These are phyloP conservation scores for Boletus pseudo-olivaceus DNA, from an alignment of 768 basidiomycete species.

Conservation along the genomic window DNA sequence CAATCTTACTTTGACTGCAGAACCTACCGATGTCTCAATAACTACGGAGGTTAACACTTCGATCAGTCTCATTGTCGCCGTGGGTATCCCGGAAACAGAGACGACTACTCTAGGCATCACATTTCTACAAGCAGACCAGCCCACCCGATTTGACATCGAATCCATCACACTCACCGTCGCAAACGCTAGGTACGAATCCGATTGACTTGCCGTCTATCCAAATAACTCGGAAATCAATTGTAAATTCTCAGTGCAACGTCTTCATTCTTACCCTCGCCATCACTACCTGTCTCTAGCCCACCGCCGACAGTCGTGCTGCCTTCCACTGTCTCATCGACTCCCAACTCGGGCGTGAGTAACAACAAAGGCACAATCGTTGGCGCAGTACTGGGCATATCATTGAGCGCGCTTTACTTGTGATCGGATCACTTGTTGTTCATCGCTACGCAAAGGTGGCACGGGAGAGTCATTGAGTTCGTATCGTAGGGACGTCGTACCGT, in stretches of 20 bases:
- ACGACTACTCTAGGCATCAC: constrained; percentile 43
- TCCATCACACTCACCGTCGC: constrained; percentile 37
- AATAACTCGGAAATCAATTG: not conserved
- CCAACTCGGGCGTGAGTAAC: not conserved
- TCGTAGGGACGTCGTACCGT: not conserved
- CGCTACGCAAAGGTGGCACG: constrained; percentile 1
- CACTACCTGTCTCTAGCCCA: constrained; percentile 23
- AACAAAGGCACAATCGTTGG: constrained; percentile 16
- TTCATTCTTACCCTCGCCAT: constrained; percentile 23
- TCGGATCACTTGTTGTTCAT: constrained; percentile 4
- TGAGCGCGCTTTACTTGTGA: constrained; percentile 14
- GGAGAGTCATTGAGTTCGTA: not conserved
- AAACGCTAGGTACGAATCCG: constrained; percentile 32
- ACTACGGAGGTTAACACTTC: constrained; percentile 41
- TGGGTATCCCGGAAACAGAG: constrained; percentile 38
- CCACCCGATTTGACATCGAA: constrained; percentile 38
- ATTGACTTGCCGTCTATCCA: not conserved
- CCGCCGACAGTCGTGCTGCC: constrained; percentile 13
- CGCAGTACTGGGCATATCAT: constrained; percentile 6
- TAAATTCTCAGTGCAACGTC: constrained; percentile 21
- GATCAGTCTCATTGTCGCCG: constrained; percentile 35
- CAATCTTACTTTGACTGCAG: constrained; percentile 47
- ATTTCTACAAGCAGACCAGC: constrained; percentile 27
- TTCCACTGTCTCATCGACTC: constrained; percentile 7
- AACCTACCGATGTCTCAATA: constrained; percentile 34